Percentiles rank a stretch among this genome's conserved stretches.
These are phyloP conservation scores for Blastocystis sp. DNA, from an alignment of 352 stramenopile genomes.

Conservation along the genomic window DNA sequence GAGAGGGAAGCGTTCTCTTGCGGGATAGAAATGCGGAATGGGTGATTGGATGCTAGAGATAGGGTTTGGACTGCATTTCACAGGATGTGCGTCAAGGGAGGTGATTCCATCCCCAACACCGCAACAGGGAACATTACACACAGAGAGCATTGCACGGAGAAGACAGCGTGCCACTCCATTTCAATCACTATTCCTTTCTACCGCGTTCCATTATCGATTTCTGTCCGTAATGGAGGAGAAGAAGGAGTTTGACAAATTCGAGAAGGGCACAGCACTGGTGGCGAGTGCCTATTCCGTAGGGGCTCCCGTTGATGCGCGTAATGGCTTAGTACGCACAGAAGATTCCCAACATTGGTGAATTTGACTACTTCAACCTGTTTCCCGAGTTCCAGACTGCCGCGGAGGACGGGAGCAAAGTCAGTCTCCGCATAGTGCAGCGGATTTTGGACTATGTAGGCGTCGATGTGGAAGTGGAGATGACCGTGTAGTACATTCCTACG, in stretches of 20 bases:
- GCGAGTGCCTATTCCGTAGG: not conserved
- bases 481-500: slow-evolving; percentile 58
- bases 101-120: no score
- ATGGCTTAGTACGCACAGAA: slow-evolving; percentile 12
- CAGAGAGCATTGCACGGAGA: no score
- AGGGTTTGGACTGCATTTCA: no score
- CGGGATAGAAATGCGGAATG: no score
- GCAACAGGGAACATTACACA: no score
- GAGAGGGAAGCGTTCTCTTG: no score
- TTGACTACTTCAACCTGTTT: slow-evolving; percentile 73
- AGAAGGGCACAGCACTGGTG: not conserved
- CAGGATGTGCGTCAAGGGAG: no score
- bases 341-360: slow-evolving; percentile 63
- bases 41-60: no score
- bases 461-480: not conserved
- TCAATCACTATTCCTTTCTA: no score
- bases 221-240: slow-evolving; percentile 16
- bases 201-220: no score
- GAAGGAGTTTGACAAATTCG: slow-evolving; percentile 11
- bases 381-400: slow-evolving; percentile 44
- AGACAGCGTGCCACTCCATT: no score
- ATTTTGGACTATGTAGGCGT: slow-evolving; percentile 65
- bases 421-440: slow-evolving; percentile 43
- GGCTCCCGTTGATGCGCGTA: not conserved
- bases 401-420: not conserved